A percentile compares a stretch with the other conserved stretches of the same genome.
Evolutionary conservation across 176 grass and related monocot genomes (phyloP).

Genomic region (Aegilops tauschii): DNA sequence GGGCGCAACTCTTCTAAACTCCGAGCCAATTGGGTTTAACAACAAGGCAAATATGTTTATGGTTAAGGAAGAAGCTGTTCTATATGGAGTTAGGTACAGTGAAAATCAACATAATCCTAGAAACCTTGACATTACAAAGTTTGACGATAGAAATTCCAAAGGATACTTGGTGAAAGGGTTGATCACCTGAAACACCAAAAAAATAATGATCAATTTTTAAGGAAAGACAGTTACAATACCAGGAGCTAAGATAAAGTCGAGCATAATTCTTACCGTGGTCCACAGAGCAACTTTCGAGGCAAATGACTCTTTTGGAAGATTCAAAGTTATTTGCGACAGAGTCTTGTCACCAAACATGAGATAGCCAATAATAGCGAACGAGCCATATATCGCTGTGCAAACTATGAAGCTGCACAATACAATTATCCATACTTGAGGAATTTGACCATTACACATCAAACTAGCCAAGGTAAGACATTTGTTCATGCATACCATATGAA

Average conservation of each 20-base stretch:
- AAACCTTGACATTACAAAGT: slow-evolving; percentile 5
- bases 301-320: slow-evolving; percentile 80
- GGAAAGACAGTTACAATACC: neutral
- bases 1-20: slow-evolving; percentile 87
- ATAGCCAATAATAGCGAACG: slow-evolving; percentile 72
- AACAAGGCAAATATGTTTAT: slow-evolving; percentile 75
- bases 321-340: slow-evolving; percentile 92
- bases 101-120: slow-evolving; percentile 13
- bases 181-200: slow-evolving; percentile 65
- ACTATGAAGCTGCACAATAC: slow-evolving; percentile 61
- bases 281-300: slow-evolving; percentile 82
- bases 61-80: slow-evolving; percentile 46
- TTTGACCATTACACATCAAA: neutral
- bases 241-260: neutral
- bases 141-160: slow-evolving; percentile 34
- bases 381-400: slow-evolving; percentile 80
- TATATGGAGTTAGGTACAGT: neutral
- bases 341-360: slow-evolving; percentile 91
- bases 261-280: slow-evolving; percentile 66
- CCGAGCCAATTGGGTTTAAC: slow-evolving; percentile 78
- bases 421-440: slow-evolving; percentile 38
- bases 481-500: slow-evolving; percentile 59
- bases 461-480: neutral
- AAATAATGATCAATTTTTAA: neutral
- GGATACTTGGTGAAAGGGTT: slow-evolving; percentile 98